A percentile compares a stretch with the other conserved stretches of the same genome.
These are phyloP conservation scores for Geotrichum europaeum DNA, from an alignment of 1,139 yeast genomes.

Conservation along the genomic window DNA sequence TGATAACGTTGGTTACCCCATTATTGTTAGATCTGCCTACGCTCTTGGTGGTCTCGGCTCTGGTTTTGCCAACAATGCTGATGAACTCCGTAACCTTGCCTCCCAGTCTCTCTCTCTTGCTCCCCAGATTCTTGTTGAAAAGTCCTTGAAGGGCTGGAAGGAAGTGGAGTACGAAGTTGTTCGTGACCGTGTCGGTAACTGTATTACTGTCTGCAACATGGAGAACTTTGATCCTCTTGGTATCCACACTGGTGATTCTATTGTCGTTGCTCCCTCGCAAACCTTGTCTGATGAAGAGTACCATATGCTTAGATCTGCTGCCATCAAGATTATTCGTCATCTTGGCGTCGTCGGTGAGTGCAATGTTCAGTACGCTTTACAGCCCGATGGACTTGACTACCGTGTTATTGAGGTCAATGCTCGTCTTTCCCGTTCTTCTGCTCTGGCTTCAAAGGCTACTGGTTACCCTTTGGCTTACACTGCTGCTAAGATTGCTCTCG, in stretches of 20 bases:
- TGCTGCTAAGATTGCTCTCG: slow-evolving; percentile 95
- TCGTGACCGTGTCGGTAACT: slow-evolving; percentile 93
- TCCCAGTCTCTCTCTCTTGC: slow-evolving; percentile 84
- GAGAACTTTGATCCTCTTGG: slow-evolving; percentile 98
- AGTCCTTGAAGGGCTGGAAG: slow-evolving; percentile 98
- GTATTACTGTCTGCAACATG: slow-evolving; percentile 99
- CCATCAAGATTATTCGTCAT: slow-evolving; percentile 94
- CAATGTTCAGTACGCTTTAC: slow-evolving; percentile 94
- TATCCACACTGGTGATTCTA: slow-evolving; percentile 98
- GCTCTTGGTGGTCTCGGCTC: slow-evolving; percentile 98
- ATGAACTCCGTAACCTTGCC: slow-evolving; percentile 78
- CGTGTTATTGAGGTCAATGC: slow-evolving; percentile 98
- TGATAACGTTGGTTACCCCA: slow-evolving; percentile 81
- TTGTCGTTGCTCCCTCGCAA: slow-evolving; percentile 98
- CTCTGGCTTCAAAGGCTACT: slow-evolving; percentile 96
- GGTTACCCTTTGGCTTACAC: slow-evolving; percentile 98
- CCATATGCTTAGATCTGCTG: slow-evolving; percentile 96
- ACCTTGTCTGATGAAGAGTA: slow-evolving; percentile 95
- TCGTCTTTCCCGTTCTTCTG: slow-evolving; percentile 95
- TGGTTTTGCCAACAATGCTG: slow-evolving; percentile 82
- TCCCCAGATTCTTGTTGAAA: slow-evolving; percentile 92
- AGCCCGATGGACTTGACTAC: slow-evolving; percentile 92
- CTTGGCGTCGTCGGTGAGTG: slow-evolving; percentile 99
- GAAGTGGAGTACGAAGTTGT: slow-evolving; percentile 99
- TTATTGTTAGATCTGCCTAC: slow-evolving; percentile 95